phyloP scores from a whole-genome alignment of 1,284 basidiomycete species.

The Crucibulum cyathiforme region DNA sequence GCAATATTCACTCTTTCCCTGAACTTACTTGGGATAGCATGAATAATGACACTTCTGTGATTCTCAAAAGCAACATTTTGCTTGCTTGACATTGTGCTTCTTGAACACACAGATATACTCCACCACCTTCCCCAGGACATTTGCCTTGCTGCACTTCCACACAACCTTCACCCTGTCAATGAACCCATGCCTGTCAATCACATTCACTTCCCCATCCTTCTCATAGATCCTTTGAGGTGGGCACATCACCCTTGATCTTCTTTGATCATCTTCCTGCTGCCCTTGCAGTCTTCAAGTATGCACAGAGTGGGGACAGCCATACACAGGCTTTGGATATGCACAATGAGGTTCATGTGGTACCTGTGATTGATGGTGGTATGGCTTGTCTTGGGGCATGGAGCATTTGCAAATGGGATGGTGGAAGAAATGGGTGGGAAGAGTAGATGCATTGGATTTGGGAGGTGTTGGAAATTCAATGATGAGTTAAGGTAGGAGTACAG shows the following conservation, averaged over 20 bases:
- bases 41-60: too few relatives aligned
- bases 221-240: constrained; percentile 39
- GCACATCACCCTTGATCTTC: constrained; percentile 44
- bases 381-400: constrained; percentile 75
- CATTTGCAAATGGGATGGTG: constrained; percentile 11
- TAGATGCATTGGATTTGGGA: constrained; percentile 25
- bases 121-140: constrained; percentile 81
- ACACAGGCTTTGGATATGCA: constrained; percentile 83
- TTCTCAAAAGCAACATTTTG: too few relatives aligned
- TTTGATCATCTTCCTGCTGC: constrained; percentile 54
- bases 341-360: constrained; percentile 90
- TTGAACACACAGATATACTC: constrained; percentile 86
- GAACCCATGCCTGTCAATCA: constrained; percentile 76
- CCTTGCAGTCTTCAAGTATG: constrained; percentile 63
- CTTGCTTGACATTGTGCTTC: too few relatives aligned
- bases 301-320: constrained; percentile 84
- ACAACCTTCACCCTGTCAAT: constrained; percentile 85
- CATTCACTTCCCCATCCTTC: constrained; percentile 48
- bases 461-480: constrained; percentile 12
- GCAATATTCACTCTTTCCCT: too few relatives aligned
- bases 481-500: constrained; percentile 16
- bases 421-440: constrained; percentile 21
- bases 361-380: constrained; percentile 93
- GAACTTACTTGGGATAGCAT: too few relatives aligned
- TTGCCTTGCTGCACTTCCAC: constrained; percentile 84